Conservation (phyloP, 129 eudicot species). For the Logfia minima region DNA sequence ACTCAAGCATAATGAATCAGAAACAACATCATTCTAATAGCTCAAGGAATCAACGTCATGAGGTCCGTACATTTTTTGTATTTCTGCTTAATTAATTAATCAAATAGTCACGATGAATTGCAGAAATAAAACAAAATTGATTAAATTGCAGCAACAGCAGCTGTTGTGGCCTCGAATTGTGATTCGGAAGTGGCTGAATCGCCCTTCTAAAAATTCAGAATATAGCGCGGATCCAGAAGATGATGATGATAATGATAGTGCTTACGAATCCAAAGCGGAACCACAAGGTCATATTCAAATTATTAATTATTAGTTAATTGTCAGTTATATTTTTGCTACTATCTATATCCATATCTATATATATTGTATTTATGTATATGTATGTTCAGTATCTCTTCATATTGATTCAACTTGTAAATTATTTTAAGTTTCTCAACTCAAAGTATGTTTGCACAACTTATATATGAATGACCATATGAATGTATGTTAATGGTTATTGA, state of each 20-base stretch:
- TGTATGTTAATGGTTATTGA: not conserved
- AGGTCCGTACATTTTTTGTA: conserved; percentile 28
- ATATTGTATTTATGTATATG: too few species aligned
- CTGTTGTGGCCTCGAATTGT: conserved; percentile 69
- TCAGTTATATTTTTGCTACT: not conserved
- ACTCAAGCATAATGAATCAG: conserved; percentile 6
- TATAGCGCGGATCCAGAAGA: conserved; percentile 61
- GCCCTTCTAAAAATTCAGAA: conserved; percentile 44
- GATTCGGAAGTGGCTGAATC: conserved; percentile 78
- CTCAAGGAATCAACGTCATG: conserved; percentile 2
- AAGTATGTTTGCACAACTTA: too few species aligned
- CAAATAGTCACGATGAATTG: not conserved
- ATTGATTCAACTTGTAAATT: not conserved
- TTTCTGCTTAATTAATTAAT: conserved; percentile 19
- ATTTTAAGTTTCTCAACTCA: not conserved
- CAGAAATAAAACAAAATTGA: not conserved
- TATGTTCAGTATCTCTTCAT: not conserved
- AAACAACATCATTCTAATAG: conserved; percentile 21
- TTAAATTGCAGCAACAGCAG: conserved; percentile 42
- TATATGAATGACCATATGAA: too few species aligned
- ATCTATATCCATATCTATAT: too few species aligned
- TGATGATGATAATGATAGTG: conserved; percentile 20
- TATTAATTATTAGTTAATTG: not conserved
- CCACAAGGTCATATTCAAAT: not conserved
- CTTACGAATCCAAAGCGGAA: conserved; percentile 38